Evolutionary conservation across 2,329 filamentous ascomycete genomes (phyloP).

Genomic region (Pseudogymnoascus sp.): DNA sequence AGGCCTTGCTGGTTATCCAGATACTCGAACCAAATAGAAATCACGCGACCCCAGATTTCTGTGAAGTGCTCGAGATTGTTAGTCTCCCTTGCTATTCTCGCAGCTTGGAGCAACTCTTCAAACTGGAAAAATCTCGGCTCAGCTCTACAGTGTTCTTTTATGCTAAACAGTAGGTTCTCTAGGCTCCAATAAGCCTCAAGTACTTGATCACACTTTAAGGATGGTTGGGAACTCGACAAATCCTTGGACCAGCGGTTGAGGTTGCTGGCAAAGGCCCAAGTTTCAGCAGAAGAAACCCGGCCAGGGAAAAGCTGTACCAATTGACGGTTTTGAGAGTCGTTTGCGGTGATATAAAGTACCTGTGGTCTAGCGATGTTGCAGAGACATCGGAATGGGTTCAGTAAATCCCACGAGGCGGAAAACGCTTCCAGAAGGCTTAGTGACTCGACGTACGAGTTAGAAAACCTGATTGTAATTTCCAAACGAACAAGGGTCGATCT

Average conservation of each 20-base stretch:
- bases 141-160: conserved; percentile 12
- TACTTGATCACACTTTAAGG: conserved; percentile 9
- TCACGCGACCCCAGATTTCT: conserved; percentile 12
- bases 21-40: conserved; percentile 15
- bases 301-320: conserved; percentile 6
- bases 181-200: conserved; percentile 18
- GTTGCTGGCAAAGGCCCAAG: conserved; percentile 8
- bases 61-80: conserved; percentile 12
- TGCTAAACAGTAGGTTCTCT: conserved; percentile 14
- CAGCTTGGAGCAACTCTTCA: conserved; percentile 11
- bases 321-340: neutral
- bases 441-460: conserved; percentile 12
- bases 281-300: neutral
- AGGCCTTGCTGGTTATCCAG: conserved; percentile 11
- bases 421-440: conserved; percentile 7
- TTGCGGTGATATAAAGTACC: neutral
- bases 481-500: conserved; percentile 6
- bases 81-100: conserved; percentile 14
- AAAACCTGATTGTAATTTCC: neutral
- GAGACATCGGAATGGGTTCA: conserved; percentile 14
- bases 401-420: conserved; percentile 5
- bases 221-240: conserved; percentile 12
- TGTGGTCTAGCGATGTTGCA: conserved; percentile 11
- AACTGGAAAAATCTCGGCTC: conserved; percentile 6
- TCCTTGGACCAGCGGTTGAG: conserved; percentile 11